Evolutionary conservation across 1,284 basidiomycete species (phyloP).

Genomic region (Cutaneotrichosporon sp.): DNA sequence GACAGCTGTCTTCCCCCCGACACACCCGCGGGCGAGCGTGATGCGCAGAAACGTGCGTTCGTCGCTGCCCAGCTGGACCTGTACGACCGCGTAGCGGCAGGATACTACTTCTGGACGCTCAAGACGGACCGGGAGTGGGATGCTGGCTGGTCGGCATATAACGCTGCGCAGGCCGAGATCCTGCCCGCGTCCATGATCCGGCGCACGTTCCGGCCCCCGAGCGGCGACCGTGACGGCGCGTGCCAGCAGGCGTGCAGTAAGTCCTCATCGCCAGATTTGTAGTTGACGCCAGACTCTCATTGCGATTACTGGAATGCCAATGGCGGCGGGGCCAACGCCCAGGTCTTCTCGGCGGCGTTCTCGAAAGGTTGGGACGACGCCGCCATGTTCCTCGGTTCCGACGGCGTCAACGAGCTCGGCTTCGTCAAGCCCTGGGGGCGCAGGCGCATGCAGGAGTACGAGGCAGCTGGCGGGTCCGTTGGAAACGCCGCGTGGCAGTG

Average conservation of each 20-base stretch:
- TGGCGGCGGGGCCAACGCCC: slow-evolving; percentile 56
- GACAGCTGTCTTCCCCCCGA: slow-evolving; percentile 56
- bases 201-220: slow-evolving; percentile 20
- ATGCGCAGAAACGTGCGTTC: slow-evolving; percentile 55
- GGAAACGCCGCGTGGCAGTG: slow-evolving; percentile 59
- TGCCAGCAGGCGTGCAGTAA: slow-evolving; percentile 50
- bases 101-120: slow-evolving; percentile 85
- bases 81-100: slow-evolving; percentile 63
- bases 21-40: slow-evolving; percentile 50
- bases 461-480: slow-evolving; percentile 24
- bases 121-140: slow-evolving; percentile 68
- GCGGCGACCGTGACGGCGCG: slow-evolving; percentile 44
- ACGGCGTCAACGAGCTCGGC: slow-evolving; percentile 55
- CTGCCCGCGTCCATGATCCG: slow-evolving; percentile 55
- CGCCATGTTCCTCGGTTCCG: slow-evolving; percentile 52
- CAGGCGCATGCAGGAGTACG: slow-evolving; percentile 53
- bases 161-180: slow-evolving; percentile 62
- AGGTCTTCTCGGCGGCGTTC: slow-evolving; percentile 64
- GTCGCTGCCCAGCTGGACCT: slow-evolving; percentile 63
- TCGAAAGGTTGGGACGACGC: slow-evolving; percentile 66
- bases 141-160: slow-evolving; percentile 69
- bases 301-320: slow-evolving; percentile 57
- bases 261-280: slow-evolving; percentile 19
- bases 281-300: slow-evolving; percentile 52
- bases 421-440: slow-evolving; percentile 60